These are phyloP conservation scores for Macrophomina tecta DNA, from an alignment of 2,329 filamentous ascomycete genomes.

Conservation along the genomic window DNA sequence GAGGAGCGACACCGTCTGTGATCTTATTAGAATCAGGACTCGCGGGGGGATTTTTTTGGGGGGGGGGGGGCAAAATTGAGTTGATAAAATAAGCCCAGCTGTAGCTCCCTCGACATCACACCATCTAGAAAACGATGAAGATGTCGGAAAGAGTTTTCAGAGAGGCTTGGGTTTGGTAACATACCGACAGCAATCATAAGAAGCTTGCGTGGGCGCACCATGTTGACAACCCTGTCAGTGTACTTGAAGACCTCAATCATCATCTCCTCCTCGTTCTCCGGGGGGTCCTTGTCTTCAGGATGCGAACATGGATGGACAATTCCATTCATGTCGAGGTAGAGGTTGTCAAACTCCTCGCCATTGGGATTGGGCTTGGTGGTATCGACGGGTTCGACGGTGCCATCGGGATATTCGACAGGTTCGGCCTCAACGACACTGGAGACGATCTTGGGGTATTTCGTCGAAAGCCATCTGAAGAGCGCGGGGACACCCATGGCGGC, in stretches of 20 bases:
- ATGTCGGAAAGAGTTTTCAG: conserved; percentile 32
- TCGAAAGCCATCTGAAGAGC: conserved; percentile 94
- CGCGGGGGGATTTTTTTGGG: too few relatives aligned
- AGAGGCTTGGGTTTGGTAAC: conserved; percentile 41
- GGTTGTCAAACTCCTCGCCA: conserved; percentile 95
- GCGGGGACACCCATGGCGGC: conserved; percentile 86
- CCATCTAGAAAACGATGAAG: conserved; percentile 37
- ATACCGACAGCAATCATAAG: conserved; percentile 95
- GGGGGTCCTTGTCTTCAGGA: conserved; percentile 89
- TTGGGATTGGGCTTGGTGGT: conserved; percentile 88
- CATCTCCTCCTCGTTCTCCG: conserved; percentile 97
- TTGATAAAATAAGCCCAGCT: conserved; percentile 28
- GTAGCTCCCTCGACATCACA: conserved; percentile 42
- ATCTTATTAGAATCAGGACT: conserved; percentile 25
- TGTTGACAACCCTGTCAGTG: conserved; percentile 97
- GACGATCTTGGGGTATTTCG: conserved; percentile 97
- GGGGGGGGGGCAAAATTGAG: too few relatives aligned
- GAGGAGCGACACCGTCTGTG: conserved; percentile 90
- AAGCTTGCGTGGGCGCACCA: conserved; percentile 94
- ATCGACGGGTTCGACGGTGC: conserved; percentile 82
- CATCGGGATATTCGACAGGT: conserved; percentile 77
- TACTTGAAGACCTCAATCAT: conserved; percentile 99
- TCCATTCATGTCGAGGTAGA: conserved; percentile 99
- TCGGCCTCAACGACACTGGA: conserved; percentile 87
- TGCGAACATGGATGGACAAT: conserved; percentile 99